Evolutionary conservation across 495 filamentous ascomycete genomes (phyloP).

Genomic region (Neurospora intermedia): DNA sequence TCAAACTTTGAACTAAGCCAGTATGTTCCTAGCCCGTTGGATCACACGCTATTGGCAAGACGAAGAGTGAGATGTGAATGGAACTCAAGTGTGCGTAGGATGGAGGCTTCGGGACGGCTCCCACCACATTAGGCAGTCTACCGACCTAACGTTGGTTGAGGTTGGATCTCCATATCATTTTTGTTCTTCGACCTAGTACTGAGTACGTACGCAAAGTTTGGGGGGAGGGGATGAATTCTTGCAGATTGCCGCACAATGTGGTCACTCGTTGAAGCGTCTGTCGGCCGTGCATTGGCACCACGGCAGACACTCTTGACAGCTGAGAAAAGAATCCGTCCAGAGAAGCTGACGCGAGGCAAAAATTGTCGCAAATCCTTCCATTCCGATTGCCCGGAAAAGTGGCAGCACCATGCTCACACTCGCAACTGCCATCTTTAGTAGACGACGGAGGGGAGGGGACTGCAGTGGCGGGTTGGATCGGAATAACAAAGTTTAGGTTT

Average conservation of each 20-base stretch:
- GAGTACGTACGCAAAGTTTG: too few species aligned
- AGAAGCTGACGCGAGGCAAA: not conserved
- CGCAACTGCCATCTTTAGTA: not conserved
- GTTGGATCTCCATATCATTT: not conserved
- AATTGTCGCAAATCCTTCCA: not conserved
- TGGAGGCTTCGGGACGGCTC: not conserved
- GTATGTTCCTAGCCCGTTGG: not conserved
- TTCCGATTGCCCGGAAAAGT: not conserved
- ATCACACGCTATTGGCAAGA: not conserved
- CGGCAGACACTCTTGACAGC: not conserved
- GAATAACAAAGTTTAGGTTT: not conserved
- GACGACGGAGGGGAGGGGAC: not conserved
- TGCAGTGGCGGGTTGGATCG: not conserved
- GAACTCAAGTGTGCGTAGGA: not conserved
- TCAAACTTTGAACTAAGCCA: not conserved
- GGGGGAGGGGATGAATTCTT: not conserved
- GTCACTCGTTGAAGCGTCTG: not conserved
- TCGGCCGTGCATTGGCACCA: not conserved
- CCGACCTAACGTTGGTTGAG: not conserved
- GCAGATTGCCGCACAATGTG: not conserved
- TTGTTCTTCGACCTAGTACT: not conserved
- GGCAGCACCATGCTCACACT: not conserved
- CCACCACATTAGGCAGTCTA: not conserved
- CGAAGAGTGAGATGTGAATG: not conserved
- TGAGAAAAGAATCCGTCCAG: not conserved